Base-by-base conservation (phyloP, 106 monocot genomes). In the Platanthera zijinensis region DNA sequence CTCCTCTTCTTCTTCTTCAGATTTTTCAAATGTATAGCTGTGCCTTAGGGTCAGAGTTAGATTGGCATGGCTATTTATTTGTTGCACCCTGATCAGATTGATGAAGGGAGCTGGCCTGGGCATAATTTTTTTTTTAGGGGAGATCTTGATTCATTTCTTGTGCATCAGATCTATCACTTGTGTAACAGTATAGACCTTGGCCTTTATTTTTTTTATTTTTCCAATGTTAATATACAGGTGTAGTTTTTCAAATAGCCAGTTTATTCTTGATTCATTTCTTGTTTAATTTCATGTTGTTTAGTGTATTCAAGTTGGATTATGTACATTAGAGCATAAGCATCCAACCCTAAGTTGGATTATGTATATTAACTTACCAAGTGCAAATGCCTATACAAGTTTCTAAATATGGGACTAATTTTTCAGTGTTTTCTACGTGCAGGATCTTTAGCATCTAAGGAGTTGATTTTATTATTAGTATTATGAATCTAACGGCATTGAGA, bases 101-200 rank as follows among this genome's bases (percentile, higher is more conserved):
- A 48, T 1, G 52, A 18, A 46, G 21, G 21, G 73, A 30, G 50
- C 21, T 73, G 73, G 5, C 22, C 10, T 18, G 6, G 52, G 52
- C 21, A 19, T 72, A 11, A 21, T 25, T 22, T 72, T 72, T 72
- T 72, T 72, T 39, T 39, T 39, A 25, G 25, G 39, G 72, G 18
- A 70, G 73, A 73, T 73, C 22, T 8, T 52, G 73, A 73, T 73
- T 73, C 73, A 52, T 73, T 52, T 52, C 73, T 52, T 30, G 22
- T 73, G 22, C 73, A 52, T 73, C 73, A 25, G 25, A 73, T 73
- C 66, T 19, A 6, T 61, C 11, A 62, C 25, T 62, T 62, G 62
- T 22, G 22, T 56, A 14, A 56, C 13, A 14, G 12, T 56, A 17
- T 12, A 56, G 59, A 61, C 59, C 59, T 61, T 56, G 56, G 13